phyloP scores from a whole-genome alignment of 2,329 filamentous ascomycete species.

The Trichophyton simii region DNA sequence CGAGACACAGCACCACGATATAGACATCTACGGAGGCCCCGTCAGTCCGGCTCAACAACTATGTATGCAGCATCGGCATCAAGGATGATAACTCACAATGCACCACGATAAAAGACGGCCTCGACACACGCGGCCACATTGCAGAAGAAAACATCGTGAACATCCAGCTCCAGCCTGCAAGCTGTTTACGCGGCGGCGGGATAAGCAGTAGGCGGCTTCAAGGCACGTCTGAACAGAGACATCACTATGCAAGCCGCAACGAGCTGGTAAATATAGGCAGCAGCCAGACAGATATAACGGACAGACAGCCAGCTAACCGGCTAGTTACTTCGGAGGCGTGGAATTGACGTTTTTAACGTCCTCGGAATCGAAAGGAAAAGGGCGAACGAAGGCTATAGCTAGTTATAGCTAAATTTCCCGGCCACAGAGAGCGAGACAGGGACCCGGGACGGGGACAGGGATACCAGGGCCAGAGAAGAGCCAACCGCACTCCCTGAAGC shows the following conservation, averaged over 20 bases:
- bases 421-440: background rate
- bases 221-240: background rate
- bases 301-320: too few species aligned
- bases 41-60: background rate
- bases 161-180: background rate
- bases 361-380: background rate
- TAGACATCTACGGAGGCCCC: slow-evolving; percentile 25
- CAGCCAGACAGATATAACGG: background rate
- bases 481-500: background rate
- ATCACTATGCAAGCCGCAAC: background rate
- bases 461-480: background rate
- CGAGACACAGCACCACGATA: slow-evolving; percentile 27
- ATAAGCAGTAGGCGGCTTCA: background rate
- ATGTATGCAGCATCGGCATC: background rate
- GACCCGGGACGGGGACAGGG: background rate
- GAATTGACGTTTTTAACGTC: too few species aligned
- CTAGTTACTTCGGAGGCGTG: too few species aligned
- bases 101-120: background rate
- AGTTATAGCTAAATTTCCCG: background rate
- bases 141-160: background rate
- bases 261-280: background rate
- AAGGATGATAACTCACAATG: background rate
- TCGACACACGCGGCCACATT: background rate
- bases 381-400: background rate
- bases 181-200: background rate